A percentile compares a stretch with the other conserved stretches of the same genome.
These are phyloP conservation scores for Phylloporus gajari DNA, from an alignment of 1,284 basidiomycete genomes.

Conservation along the genomic window DNA sequence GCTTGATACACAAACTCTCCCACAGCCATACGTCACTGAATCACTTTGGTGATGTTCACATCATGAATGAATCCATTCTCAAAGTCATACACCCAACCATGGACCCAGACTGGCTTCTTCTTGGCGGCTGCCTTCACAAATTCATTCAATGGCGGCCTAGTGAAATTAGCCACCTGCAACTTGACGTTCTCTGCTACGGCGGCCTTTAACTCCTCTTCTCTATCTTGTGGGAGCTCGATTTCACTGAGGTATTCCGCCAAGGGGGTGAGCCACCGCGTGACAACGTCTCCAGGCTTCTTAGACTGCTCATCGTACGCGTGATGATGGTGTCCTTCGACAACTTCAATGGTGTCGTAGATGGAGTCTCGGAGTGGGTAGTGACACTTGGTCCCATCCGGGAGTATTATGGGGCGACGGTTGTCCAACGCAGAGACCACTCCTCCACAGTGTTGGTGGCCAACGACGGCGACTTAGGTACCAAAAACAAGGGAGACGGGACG, in stretches of 20 bases:
- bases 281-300: constrained; percentile 27
- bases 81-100: constrained; percentile 88
- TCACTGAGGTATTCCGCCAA: constrained; percentile 56
- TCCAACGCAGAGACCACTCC: constrained; percentile 33
- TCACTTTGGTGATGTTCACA: constrained; percentile 61
- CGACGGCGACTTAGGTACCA: constrained; percentile 28
- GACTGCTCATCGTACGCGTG: constrained; percentile 17
- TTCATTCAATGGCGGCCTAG: constrained; percentile 62
- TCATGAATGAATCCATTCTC: constrained; percentile 76
- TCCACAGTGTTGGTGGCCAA: constrained; percentile 41
- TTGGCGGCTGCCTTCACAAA: constrained; percentile 72
- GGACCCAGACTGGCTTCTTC: constrained; percentile 72
- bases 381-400: constrained; percentile 5
- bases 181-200: constrained; percentile 81
- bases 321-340: neutral
- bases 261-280: constrained; percentile 80
- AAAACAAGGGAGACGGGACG: too few relatives aligned
- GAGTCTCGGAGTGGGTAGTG: constrained; percentile 23
- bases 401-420: neutral
- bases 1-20: too few relatives aligned
- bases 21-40: neutral
- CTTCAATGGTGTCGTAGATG: neutral
- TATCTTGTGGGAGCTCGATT: constrained; percentile 50
- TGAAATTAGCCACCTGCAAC: constrained; percentile 71
- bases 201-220: constrained; percentile 49